A percentile compares a stretch with the other conserved stretches of the same genome.
Conservation (phyloP, 768 basidiomycete species). For the Phlebiopsis gigantea region DNA sequence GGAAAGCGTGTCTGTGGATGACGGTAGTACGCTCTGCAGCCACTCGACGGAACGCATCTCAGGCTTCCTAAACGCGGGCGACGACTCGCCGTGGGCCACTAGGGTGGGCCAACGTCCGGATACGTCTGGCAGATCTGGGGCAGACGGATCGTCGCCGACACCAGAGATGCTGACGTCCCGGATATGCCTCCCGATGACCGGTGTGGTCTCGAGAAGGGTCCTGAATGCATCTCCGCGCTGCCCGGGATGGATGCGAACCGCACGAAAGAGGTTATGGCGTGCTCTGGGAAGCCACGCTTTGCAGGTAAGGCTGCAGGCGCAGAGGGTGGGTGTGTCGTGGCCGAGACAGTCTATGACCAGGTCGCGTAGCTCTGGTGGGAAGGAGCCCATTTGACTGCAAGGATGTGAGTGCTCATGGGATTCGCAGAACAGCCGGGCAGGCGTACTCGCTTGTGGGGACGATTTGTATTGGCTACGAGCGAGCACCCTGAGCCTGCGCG, state of each 20-base stretch:
- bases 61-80: not conserved
- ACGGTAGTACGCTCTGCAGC: constrained; percentile 8
- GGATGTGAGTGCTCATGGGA: not conserved
- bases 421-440: not conserved
- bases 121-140: not conserved
- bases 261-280: constrained; percentile 22
- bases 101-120: constrained; percentile 18
- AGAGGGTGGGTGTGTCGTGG: constrained; percentile 16
- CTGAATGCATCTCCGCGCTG: constrained; percentile 11
- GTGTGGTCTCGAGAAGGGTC: constrained; percentile 3
- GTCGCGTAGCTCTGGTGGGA: constrained; percentile 30
- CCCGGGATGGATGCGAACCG: constrained; percentile 12
- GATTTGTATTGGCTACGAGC: not conserved
- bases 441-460: not conserved
- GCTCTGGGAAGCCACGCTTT: constrained; percentile 23
- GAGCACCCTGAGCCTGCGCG: not conserved
- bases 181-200: constrained; percentile 10
- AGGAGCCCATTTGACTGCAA: not conserved
- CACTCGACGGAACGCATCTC: constrained; percentile 1
- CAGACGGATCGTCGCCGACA: not conserved
- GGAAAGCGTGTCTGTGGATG: not conserved
- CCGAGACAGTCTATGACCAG: constrained; percentile 23
- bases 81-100: not conserved
- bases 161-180: constrained; percentile 16
- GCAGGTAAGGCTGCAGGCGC: constrained; percentile 19